Evolutionary conservation across 768 basidiomycete genomes (phyloP), one percentile per base, ranked within the genome.

Genomic region (Kwoniella dejecticola): DNA sequence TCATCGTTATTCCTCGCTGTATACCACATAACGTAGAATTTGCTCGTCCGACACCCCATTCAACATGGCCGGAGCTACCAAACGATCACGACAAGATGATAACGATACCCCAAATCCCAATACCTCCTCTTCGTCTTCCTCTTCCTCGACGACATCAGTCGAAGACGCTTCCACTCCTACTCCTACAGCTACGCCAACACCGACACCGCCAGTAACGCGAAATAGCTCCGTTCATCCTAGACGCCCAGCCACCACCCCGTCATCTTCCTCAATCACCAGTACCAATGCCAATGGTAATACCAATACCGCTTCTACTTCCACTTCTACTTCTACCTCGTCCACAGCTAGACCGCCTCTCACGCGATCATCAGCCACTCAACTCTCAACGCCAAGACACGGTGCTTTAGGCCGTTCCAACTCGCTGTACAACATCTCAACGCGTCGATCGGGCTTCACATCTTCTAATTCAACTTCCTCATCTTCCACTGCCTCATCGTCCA

Each of bases 381-480:
- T 26, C 11, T 49, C 47, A 38, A n/a, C 61, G 24, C 19, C 58
- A 36, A 47, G 45, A 38, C 56, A 59, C 42, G 54, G 58, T 26
- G 63, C 62, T 30, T 58, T 72, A 17, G 63, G 68, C 2, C 66
- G 71, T 33, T 65, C 66, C 5, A 64, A 63, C 17, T 70, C 73
- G 6, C 49, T 65, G 29, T 50, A 66, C 54, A 64, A 64, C 40
- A 62, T 63, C 21, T 40, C 66, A 17, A 68, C 73, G 50, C 63
- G 70, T 48, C 55, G 67, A 52, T 52, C 63, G 2, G 56, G 26
- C 21, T 44, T 53, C 41, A 8, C 19, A 23, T 12, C 36, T 12
- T 55, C 38, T 21, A 8, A 31, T 47, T 57, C 55, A 36, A 29
- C 27, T 15, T 46, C n/a, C 24, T 11, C 50, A 38, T 31, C 24